Evolutionary conservation across 2,329 filamentous ascomycete species (phyloP), one percentile per base, ranked within the genome.

Genomic region (Sarocladium strictum): DNA sequence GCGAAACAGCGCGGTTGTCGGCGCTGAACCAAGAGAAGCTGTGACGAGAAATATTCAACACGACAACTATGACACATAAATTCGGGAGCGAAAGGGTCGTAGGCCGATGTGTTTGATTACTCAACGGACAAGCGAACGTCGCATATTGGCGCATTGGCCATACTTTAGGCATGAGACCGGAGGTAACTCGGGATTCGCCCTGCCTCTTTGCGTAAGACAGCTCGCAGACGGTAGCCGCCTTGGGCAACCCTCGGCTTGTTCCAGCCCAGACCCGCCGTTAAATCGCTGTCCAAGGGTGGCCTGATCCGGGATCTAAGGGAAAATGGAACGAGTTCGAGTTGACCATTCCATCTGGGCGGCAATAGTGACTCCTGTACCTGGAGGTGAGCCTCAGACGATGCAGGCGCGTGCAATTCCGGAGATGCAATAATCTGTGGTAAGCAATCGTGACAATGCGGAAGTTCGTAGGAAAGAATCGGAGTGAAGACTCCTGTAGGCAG

Each of bases 231-330:
- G 10, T 51, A 51, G 47, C 47, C 47, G 27, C 7, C 23, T 51
- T 51, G 29, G 47, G 47, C 27, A 51, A 51, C 11, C 23, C 23
- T 51, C 47, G 47, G 47, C 47, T 27, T 51, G 10, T 15, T 10
- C 17, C 40, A 21, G 40, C 35, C 17, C 38, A 51, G 47, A 15
- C 26, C 47, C 29, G 47, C 47, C 10, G 38, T n/a, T 9, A 23
- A 17, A 14, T 17, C 6, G n/a, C 12, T 17, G 35, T n/a, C 35
- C 19, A n/a, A 38, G 14, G 19, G 17, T 51, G 47, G 47, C 47
- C 47, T 51, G 47, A 51, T 51, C 47, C 29, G 43, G 43, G 43
- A 47, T 47, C 43, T 47, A 26, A 27, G 43, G 43, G 5, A 47
- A 29, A 27, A 47, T 23, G 17, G 43, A 24, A 47, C 21, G 43